phyloP scores from a whole-genome alignment of 768 basidiomycete genomes.

The Austroboletus eburneus region DNA sequence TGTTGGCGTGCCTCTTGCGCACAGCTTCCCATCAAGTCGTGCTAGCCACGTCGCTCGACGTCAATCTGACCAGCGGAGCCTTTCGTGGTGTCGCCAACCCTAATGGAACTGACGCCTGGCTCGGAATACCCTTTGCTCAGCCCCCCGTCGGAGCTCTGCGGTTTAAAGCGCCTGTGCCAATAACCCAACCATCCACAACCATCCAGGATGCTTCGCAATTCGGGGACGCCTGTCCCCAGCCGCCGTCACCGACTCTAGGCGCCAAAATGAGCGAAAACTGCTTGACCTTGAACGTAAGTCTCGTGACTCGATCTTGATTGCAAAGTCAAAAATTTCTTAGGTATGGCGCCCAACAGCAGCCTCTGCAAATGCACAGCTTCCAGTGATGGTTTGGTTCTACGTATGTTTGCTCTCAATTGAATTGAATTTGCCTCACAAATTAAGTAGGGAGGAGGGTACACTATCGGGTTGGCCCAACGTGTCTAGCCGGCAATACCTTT shows the following conservation, averaged over 20 bases:
- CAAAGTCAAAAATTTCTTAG: not conserved
- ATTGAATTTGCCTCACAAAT: not conserved
- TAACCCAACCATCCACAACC: constrained; percentile 28
- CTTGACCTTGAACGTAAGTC: constrained; percentile 45
- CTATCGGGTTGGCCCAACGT: not conserved
- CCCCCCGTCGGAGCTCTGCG: constrained; percentile 53
- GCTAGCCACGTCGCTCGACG: constrained; percentile 21
- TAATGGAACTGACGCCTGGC: constrained; percentile 51
- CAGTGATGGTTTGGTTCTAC: constrained; percentile 21
- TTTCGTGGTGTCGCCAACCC: constrained; percentile 43
- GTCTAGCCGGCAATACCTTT: not conserved
- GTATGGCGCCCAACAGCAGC: constrained; percentile 18
- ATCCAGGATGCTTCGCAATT: constrained; percentile 45
- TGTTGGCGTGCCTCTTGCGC: not conserved
- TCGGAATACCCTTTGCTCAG: constrained; percentile 58
- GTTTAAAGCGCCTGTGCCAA: constrained; percentile 50
- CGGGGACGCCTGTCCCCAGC: constrained; percentile 55
- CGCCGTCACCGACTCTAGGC: constrained; percentile 31
- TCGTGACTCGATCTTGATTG: not conserved
- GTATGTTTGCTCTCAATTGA: constrained; percentile 1
- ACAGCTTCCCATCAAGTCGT: not conserved
- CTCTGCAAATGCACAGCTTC: constrained; percentile 2
- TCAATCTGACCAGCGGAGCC: constrained; percentile 39
- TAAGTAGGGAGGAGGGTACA: constrained; percentile 14
- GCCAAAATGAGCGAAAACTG: constrained; percentile 52